Evolutionary conservation across 148 eudicot genomes (phyloP).

Genomic region (Drosera capensis): DNA sequence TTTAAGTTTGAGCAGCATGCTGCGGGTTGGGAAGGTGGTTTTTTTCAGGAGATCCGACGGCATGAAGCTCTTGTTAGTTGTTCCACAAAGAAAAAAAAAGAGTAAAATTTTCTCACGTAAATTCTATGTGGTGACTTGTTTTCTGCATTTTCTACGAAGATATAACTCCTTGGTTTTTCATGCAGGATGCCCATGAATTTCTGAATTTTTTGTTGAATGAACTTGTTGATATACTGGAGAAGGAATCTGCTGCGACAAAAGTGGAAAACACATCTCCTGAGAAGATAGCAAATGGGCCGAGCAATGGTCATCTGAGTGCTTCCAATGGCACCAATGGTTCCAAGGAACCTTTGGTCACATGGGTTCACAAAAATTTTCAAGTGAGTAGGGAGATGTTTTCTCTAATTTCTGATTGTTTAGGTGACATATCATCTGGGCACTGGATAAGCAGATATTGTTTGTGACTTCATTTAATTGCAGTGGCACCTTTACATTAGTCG

Average conservation of each 20-base stretch:
- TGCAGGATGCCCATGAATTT: slow-evolving; percentile 72
- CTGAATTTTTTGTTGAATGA: slow-evolving; percentile 57
- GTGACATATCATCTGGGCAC: neutral
- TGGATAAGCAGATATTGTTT: neutral
- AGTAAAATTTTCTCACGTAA: no score
- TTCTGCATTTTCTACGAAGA: no score
- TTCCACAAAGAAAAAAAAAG: no score
- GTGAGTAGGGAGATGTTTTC: no score
- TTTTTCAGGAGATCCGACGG: no score
- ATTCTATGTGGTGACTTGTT: no score
- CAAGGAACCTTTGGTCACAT: slow-evolving; percentile 57
- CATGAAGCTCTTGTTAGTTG: no score
- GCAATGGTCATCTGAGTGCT: slow-evolving; percentile 26
- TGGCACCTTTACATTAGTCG: no score
- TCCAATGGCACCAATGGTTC: slow-evolving; percentile 9
- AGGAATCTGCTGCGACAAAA: slow-evolving; percentile 41
- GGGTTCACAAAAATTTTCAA: slow-evolving; percentile 83
- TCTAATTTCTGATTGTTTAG: neutral
- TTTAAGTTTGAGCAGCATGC: no score
- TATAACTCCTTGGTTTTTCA: no score
- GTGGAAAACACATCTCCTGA: slow-evolving; percentile 24
- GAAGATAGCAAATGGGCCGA: slow-evolving; percentile 37
- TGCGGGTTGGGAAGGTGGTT: no score
- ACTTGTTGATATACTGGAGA: slow-evolving; percentile 62
- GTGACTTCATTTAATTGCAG: no score